Base-by-base conservation (phyloP, 2,329 filamentous ascomycete genomes). In the Penicillium sp. region DNA sequence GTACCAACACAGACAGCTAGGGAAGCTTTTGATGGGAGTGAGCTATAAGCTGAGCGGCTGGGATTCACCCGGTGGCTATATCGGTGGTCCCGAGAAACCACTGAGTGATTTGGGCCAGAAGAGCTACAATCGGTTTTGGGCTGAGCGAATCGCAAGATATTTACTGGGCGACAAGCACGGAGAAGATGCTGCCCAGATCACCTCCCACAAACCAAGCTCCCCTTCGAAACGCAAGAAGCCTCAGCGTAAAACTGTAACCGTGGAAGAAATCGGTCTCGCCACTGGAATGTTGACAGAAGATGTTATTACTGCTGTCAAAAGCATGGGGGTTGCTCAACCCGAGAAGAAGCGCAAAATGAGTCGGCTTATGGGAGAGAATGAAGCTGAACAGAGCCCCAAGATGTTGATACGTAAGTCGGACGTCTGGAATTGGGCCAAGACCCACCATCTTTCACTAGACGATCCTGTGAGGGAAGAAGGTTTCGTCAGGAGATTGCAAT, bases 11-110 rank as follows among this genome's bases (percentile, higher is more conserved):
- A 92, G 91, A 63, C 92, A 93, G 1, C 83, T 98, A 0, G 95
- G 95, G 0, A 87, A 91, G 51, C 79, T 98, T 50, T 82, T 99
- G 31, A 98, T 99, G 86, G 92, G 91, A 5, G 86, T 95, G 2
- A 96, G 90, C 37, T 99, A 99, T 75, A 93, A 95, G 73, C 88
- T 99, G 47, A 93, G 92, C 21, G 85, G 87, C 48, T 85, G 90
- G 55, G 93, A 98, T 70, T 73, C 70, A 56, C 75, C 77, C 62
- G 72, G 69, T 27, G 87, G 87, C 7, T 82, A 93, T 44, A 83
- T 97, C 27, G 95, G 95, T 35, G 93, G 95, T 0, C 95, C 95
- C 0, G 95, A 99, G 78, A 95, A 96, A 73, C 95, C 93, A 10
- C 87, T 98, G 45, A 95, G 90, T 21, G 90, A 93, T 60, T 82